Base-by-base conservation (phyloP, 73 alveolate species). In the Durusdinium trenchii region DNA sequence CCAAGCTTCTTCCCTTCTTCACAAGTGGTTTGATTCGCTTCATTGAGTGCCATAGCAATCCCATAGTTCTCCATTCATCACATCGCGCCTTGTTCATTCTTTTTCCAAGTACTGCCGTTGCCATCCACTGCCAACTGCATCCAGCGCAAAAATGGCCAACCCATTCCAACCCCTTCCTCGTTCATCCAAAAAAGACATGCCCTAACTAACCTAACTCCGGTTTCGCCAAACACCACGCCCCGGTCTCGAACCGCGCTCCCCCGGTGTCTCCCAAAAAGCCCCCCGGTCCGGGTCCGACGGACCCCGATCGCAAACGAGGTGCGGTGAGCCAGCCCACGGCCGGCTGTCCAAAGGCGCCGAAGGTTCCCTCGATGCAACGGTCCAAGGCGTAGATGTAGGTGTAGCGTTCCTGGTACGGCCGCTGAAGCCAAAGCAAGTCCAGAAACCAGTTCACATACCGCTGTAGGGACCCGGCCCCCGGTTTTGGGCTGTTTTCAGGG, bases 261-360 rank as follows among this genome's bases (percentile, higher is more conserved):
- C n/a, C 52, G 9, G 85, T 32, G 4, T 5, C 20, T 57, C 45
- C 7, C 83, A 71, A 67, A 30, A 1, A 35, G 48, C 7, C 32
- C 28, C 83, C 16, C 20, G 18, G 30, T 23, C 83, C 0, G 32
- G 10, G 36, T 18, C 54, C 14, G 28, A 36, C 28, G 26, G 28
- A 6, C 47, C 28, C 69, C 23, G 69, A 2, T 75, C 36, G 42
- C 38, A 30, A 48, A 79, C 85, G 32, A 3, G 96, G 73, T 40
- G 62, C 98, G 20, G 98, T 91, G 61, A 91, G 90, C 98, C 98
- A 91, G 57, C 98, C 98, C 3, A 91, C 98, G 1, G 85, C 85
- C 5, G 98, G 98, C 38, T 91, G 98, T 36, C 98, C 98, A 54
- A 91, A 48, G 32, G 98, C 98, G 45, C 98, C 98, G 35, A 91